A percentile compares a stretch with the other conserved stretches of the same genome.
Conservation (phyloP, 257 asterid genomes). For the Thymus mandschuricus region DNA sequence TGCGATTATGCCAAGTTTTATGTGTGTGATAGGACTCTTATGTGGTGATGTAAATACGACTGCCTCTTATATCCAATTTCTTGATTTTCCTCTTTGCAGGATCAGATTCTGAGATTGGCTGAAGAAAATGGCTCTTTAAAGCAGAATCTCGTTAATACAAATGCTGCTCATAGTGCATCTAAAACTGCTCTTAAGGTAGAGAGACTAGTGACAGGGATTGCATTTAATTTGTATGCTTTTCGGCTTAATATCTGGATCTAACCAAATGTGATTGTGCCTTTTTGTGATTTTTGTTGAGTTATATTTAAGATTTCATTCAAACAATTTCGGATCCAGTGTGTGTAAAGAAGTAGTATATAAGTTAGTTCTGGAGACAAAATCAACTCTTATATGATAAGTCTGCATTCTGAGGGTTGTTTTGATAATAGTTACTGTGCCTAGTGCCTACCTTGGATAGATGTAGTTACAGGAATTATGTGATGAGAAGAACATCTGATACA, state of each 20-base stretch:
- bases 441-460: slow-evolving; percentile 20
- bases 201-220: slow-evolving; percentile 20
- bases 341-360: not conserved
- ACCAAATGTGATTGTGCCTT: slow-evolving; percentile 3
- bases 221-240: slow-evolving; percentile 22
- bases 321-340: slow-evolving; percentile 15
- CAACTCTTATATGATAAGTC: not conserved
- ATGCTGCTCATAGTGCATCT: slow-evolving; percentile 59
- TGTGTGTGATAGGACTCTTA: slow-evolving; percentile 11
- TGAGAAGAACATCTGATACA: slow-evolving; percentile 10
- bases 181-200: slow-evolving; percentile 64
- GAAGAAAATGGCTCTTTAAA: slow-evolving; percentile 87
- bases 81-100: slow-evolving; percentile 52
- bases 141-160: slow-evolving; percentile 60
- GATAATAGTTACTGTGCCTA: slow-evolving; percentile 15
- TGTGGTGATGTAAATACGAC: slow-evolving; percentile 8
- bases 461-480: slow-evolving; percentile 14
- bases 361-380: slow-evolving; percentile 7
- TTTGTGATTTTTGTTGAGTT: slow-evolving; percentile 3
- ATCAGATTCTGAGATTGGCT: slow-evolving; percentile 63
- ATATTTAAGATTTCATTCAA: not conserved
- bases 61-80: slow-evolving; percentile 26
- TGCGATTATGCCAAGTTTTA: slow-evolving; percentile 7
- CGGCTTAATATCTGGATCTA: slow-evolving; percentile 11
- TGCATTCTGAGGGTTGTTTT: slow-evolving; percentile 26